Conservation (phyloP, 768 basidiomycete species). For the Agrocybe pediades region DNA sequence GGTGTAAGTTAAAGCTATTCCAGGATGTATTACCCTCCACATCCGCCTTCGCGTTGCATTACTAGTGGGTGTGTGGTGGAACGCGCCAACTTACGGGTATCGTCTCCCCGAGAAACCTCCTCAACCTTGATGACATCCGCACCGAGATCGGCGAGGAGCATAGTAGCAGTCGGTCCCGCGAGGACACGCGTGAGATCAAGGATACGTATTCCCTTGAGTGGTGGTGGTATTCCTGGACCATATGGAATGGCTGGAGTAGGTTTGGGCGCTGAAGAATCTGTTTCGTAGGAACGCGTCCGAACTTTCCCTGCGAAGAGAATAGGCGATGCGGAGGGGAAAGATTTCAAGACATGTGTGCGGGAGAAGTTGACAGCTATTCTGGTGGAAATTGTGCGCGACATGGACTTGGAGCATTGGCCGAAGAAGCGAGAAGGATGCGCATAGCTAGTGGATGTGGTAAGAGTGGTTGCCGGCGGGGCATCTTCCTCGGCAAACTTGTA, state of each 20-base stretch:
- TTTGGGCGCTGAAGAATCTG: conserved; percentile 11
- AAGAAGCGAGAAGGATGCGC: background rate
- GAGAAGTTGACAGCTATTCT: conserved; percentile 2
- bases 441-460: background rate
- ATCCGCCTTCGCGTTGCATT: no score
- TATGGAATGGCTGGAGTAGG: conserved; percentile 27
- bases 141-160: conserved; percentile 90
- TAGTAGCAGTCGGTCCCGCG: conserved; percentile 90
- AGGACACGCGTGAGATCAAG: conserved; percentile 89
- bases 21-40: background rate
- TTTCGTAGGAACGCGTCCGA: conserved; percentile 18
- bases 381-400: conserved; percentile 8
- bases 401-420: background rate
- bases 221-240: conserved; percentile 67
- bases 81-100: conserved; percentile 63
- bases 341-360: background rate
- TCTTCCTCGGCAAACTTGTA: background rate
- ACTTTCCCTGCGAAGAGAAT: background rate
- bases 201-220: conserved; percentile 78
- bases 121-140: conserved; percentile 96
- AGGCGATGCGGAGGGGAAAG: background rate
- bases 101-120: conserved; percentile 79
- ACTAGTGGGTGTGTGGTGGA: background rate
- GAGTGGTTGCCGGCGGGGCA: background rate
- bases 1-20: background rate